Conservation (phyloP, 495 filamentous ascomycete genomes). For the Tuber calosporum region DNA sequence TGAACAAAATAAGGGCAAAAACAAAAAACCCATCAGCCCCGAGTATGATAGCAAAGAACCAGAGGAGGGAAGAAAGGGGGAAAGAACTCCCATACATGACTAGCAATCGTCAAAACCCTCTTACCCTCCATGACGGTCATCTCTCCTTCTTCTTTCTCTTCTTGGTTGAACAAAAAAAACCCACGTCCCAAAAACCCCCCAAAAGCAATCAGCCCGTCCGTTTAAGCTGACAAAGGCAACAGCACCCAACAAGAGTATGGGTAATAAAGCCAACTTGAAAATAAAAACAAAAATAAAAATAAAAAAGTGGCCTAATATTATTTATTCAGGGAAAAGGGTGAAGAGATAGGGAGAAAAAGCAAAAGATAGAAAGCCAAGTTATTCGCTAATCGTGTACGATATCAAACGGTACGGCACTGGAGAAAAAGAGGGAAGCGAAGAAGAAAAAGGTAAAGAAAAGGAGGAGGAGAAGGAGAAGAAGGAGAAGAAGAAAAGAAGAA, state of each 20-base stretch:
- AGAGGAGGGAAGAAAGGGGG: neutral
- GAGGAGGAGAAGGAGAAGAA: neutral
- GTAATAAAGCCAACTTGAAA: neutral
- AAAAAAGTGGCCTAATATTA: neutral
- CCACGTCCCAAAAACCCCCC: neutral
- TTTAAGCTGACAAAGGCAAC: neutral
- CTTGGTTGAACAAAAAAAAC: neutral
- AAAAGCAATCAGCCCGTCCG: neutral
- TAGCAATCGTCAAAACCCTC: slow-evolving; percentile 80
- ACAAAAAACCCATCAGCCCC: neutral
- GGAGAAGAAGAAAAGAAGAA: neutral
- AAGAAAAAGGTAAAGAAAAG: neutral
- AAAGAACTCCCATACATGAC: slow-evolving; percentile 58
- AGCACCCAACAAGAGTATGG: neutral
- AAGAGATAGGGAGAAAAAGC: neutral
- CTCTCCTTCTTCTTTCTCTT: neutral
- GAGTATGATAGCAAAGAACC: slow-evolving; percentile 4
- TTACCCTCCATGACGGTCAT: slow-evolving; percentile 23
- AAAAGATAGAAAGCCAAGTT: neutral
- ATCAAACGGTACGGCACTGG: neutral
- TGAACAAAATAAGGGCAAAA: neutral
- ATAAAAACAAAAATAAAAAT: no score
- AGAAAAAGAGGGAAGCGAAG: neutral
- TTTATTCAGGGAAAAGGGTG: no score
- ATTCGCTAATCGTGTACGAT: neutral